Conservation (phyloP, 1,139 yeast species). For the Spathaspora jeffriesii region DNA sequence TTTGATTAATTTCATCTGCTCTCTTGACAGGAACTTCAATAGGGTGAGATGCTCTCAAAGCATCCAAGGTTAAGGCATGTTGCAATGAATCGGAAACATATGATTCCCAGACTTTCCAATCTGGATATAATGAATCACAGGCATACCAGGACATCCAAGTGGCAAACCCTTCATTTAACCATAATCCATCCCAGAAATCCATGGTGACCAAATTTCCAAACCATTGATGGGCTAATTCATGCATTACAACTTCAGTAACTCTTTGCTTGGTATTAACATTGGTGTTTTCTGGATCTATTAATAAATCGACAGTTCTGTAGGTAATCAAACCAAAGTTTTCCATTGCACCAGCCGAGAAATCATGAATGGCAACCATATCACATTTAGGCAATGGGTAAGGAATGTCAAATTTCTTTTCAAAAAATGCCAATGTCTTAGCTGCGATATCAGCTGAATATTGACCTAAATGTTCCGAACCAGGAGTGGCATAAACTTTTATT, state of each 20-base stretch:
- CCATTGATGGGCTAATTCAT: slow-evolving; percentile 69
- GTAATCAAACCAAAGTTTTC: slow-evolving; percentile 62
- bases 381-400: slow-evolving; percentile 62
- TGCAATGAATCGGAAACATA: slow-evolving; percentile 55
- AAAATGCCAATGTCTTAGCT: slow-evolving; percentile 51
- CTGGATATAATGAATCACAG: slow-evolving; percentile 53
- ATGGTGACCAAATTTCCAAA: slow-evolving; percentile 63
- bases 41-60: slow-evolving; percentile 57
- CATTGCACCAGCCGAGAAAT: slow-evolving; percentile 63
- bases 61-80: slow-evolving; percentile 52
- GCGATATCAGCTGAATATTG: slow-evolving; percentile 51
- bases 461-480: slow-evolving; percentile 53
- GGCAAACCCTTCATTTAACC: slow-evolving; percentile 67
- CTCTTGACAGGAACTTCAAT: slow-evolving; percentile 57
- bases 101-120: slow-evolving; percentile 57
- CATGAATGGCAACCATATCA: slow-evolving; percentile 58
- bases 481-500: slow-evolving; percentile 55
- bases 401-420: slow-evolving; percentile 52
- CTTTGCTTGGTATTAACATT: slow-evolving; percentile 47
- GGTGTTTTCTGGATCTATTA: slow-evolving; percentile 46
- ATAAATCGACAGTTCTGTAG: slow-evolving; percentile 54
- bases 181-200: slow-evolving; percentile 67
- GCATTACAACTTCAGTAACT: slow-evolving; percentile 61
- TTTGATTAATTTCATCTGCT: slow-evolving; percentile 58
- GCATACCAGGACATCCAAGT: slow-evolving; percentile 59